Evolutionary conservation across 2,329 filamentous ascomycete species (phyloP).

Genomic region (Fusarium austroafricanum): DNA sequence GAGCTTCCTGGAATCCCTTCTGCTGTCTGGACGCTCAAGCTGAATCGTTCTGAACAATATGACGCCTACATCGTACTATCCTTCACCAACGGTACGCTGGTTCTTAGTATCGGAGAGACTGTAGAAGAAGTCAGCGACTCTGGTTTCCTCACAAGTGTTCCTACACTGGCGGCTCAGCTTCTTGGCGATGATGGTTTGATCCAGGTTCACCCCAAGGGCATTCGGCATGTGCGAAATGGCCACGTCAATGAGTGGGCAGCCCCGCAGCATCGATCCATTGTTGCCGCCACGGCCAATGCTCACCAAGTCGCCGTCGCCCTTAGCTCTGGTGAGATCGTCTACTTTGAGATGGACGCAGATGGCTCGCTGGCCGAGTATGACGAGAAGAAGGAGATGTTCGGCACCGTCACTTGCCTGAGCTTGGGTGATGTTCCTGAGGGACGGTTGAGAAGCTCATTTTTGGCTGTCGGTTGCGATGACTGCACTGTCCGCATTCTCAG

Average conservation of each 20-base stretch:
- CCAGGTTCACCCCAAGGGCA: constrained; percentile 96
- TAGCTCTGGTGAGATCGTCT: constrained; percentile 96
- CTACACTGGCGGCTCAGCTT: constrained; percentile 92
- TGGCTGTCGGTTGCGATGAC: constrained; percentile 97
- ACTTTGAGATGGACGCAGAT: constrained; percentile 96
- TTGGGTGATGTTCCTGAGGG: constrained; percentile 93
- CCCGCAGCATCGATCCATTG: constrained; percentile 93
- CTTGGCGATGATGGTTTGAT: constrained; percentile 93
- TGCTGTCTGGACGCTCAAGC: constrained; percentile 94
- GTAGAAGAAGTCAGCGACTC: constrained; percentile 96
- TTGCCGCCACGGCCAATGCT: constrained; percentile 92
- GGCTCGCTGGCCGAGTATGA: constrained; percentile 93
- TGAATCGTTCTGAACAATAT: constrained; percentile 82
- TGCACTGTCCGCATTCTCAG: constrained; percentile 94
- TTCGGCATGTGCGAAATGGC: constrained; percentile 84
- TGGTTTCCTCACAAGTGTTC: constrained; percentile 87
- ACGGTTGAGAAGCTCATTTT: constrained; percentile 86
- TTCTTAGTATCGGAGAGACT: constrained; percentile 94
- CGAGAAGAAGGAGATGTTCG: constrained; percentile 94
- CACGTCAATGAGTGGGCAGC: constrained; percentile 93
- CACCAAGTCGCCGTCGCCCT: constrained; percentile 93
- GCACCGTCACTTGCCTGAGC: constrained; percentile 94
- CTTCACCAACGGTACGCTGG: constrained; percentile 88
- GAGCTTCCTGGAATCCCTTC: constrained; percentile 89
- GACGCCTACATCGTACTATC: constrained; percentile 97